A percentile compares a stretch with the other conserved stretches of the same genome.
Evolutionary conservation across 2,329 filamentous ascomycete genomes (phyloP).

Genomic region (Zasmidium angulare): DNA sequence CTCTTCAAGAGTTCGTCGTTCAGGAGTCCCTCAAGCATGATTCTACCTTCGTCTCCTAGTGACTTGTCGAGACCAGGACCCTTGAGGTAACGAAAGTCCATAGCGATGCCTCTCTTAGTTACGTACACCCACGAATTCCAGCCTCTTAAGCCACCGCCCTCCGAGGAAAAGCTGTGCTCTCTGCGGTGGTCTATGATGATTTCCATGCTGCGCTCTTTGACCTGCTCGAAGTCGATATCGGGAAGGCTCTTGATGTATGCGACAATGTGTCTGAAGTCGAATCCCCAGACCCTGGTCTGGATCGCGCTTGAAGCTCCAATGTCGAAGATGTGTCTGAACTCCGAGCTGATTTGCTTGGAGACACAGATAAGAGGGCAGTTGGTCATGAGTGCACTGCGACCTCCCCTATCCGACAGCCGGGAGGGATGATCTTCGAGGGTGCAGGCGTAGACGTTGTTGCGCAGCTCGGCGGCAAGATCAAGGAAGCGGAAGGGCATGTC

Average conservation of each 20-base stretch:
- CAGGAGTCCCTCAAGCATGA: too few species aligned
- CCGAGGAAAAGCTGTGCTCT: too few species aligned
- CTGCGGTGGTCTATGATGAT: too few species aligned
- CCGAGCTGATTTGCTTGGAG: background rate
- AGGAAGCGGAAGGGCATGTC: background rate
- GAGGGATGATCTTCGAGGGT: background rate
- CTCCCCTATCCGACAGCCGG: background rate
- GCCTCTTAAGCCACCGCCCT: too few species aligned
- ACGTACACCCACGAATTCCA: too few species aligned
- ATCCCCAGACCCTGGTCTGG: background rate
- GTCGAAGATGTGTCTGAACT: background rate
- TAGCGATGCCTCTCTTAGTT: too few species aligned
- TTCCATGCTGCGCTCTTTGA: too few species aligned
- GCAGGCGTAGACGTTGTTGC: background rate
- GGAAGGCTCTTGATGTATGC: background rate
- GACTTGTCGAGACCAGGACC: too few species aligned
- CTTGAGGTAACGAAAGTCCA: too few species aligned
- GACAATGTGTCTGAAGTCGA: background rate
- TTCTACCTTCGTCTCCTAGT: too few species aligned
- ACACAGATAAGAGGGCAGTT: background rate
- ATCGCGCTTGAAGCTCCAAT: background rate
- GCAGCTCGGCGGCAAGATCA: background rate
- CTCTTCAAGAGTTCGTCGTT: too few species aligned
- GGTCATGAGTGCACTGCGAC: background rate
- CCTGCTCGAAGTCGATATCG: background rate